Percentiles rank a stretch among this genome's conserved stretches.
Conservation (phyloP, 1,284 basidiomycete genomes). For the Melampsora abietis-canadensis region DNA sequence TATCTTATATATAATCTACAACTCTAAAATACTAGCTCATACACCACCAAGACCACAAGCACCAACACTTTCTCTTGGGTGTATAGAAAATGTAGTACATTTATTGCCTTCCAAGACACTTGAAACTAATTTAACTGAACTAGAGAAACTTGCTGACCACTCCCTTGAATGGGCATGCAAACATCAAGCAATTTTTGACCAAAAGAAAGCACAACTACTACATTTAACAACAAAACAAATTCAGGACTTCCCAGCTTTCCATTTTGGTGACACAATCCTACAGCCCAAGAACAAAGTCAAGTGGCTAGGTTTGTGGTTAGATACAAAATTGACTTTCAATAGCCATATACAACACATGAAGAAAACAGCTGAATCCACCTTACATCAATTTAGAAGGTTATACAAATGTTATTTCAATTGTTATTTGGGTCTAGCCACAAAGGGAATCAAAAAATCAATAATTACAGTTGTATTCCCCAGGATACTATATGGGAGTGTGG, state of each 20-base stretch:
- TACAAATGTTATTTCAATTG: too few relatives aligned
- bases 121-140: not conserved
- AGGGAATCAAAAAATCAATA: too few relatives aligned
- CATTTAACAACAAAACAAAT: not conserved
- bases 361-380: not conserved
- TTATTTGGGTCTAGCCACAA: too few relatives aligned
- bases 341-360: not conserved
- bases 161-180: not conserved
- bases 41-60: not conserved
- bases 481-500: not conserved
- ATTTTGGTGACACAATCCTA: too few relatives aligned
- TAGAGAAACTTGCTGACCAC: not conserved
- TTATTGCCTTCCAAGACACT: not conserved
- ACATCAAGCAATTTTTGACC: conserved; percentile 3
- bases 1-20: conserved; percentile 11
- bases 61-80: not conserved
- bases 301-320: not conserved
- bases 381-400: conserved; percentile 3
- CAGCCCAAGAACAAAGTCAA: not conserved
- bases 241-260: too few relatives aligned
- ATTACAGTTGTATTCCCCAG: too few relatives aligned
- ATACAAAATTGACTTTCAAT: not conserved
- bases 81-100: conserved; percentile 8
- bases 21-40: not conserved
- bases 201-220: conserved; percentile 2